Evolutionary conservation across 2,329 filamentous ascomycete species (phyloP), one percentile per base, ranked within the genome.

Genomic region (Ambrosiella beaveri): DNA sequence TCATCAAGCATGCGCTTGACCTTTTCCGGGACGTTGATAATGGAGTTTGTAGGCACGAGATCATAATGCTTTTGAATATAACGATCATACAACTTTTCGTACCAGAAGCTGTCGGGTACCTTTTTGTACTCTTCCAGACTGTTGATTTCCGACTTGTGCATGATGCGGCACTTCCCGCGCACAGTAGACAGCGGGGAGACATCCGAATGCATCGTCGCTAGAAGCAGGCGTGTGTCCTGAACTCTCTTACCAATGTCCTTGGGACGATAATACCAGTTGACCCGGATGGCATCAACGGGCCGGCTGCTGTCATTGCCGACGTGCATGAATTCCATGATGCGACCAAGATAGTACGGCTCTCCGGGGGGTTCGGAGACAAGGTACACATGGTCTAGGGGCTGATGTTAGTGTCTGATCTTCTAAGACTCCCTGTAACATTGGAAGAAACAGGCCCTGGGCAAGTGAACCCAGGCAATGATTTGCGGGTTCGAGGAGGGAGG

Each of bases 21-120:
- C 67, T 86, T 88, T 64, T 85, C 85, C 4, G 93, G 93, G 53
- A 98, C 93, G 68, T 98, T 98, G 73, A 97, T 91, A 66, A 98
- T 93, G 66, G 86, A 82, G 61, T 79, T 81, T 12, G 90, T 95
- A 1, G 93, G 91, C 62, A 98, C 91, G 57, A 96, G 86, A 66
- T 98, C 93, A 76, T 97, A 97, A 71, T 91, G 90, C 62, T 95
- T 90, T 68, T 95, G 89, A 63, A 98, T 97, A 73, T 97, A 98
- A 60, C 93, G 86, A 72, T 98, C 93, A 70, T 95, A 97, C 65
- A 97, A 81, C 68, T 96, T 95, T 66, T 95, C 91, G 69, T 88
- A 98, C 86, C 90, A 98, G 69, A 98, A 98, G 64, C 79, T 83
- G 71, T 98, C 88, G 65, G 85, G 85, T 35, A 76, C 80, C 69